Evolutionary conservation across 1,139 yeast species (phyloP), one percentile per base, ranked within the genome.

Genomic region (Meyerozyma elateridarum): DNA sequence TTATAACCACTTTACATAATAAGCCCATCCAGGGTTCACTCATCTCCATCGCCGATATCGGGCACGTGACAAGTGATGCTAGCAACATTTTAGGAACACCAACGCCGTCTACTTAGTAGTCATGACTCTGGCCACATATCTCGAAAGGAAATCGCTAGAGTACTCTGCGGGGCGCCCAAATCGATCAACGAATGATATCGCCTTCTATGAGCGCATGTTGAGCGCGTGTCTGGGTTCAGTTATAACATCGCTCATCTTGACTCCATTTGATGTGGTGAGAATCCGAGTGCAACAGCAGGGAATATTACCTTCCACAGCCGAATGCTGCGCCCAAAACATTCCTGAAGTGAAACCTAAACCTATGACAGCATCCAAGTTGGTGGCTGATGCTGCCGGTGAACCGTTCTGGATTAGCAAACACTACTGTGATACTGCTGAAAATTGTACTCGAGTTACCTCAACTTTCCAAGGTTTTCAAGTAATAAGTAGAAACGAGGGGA

Each of bases 221-320:
- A 84, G 96, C 40, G 97, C 97, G 0, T 83, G 95, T 49, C 73
- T 84, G 30, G 98, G 98, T 3, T 85, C 96, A 1, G 54, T 91
- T n/a, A 54, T 88, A 22, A 91, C 96, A 1, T 87, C 96, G 0
- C 48, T 87, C 29, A 78, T 80, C 33, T 84, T 89, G 20, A 91
- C 96, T 1, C 98, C 98, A 1, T 82, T 91, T 55, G 98, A 91
- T 52, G 97, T 91, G 29, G 85, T 89, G 1, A 64, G 97, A 39
- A 85, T 91, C 22, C 71, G 98, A 36, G 66, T 89, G 38, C 98
- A 91, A 50, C 96, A 89, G 51, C 96, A 88, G 50, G 85, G 79
- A 42, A 64, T 83, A 36, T 56, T 81, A 32, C 61, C 83, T 16
- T 38, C 46, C 14, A 37, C 39, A 22, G 43, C 40, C 9, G 49